phyloP scores from a whole-genome alignment of 2,329 filamentous ascomycete genomes.

The Orbilia ellipsospora region DNA sequence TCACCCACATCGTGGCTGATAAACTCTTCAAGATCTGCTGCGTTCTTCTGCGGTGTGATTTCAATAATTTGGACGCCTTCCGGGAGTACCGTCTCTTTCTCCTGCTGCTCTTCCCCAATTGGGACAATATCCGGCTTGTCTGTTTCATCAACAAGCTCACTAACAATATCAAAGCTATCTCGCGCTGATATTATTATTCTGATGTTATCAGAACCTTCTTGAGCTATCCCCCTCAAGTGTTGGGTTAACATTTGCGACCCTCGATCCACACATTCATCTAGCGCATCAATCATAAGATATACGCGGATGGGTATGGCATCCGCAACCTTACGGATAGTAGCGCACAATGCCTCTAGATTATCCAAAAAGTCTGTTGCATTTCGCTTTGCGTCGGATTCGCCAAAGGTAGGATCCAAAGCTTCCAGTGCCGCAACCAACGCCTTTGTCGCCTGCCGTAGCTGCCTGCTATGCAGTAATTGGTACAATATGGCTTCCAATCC shows the following conservation, averaged over 20 bases:
- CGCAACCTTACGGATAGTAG: conserved; percentile 16
- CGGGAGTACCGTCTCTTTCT: conserved; percentile 3
- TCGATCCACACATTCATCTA: conserved; percentile 35
- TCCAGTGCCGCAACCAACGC: conserved; percentile 12
- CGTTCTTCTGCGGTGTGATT: conserved; percentile 33
- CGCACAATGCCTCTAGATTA: conserved; percentile 8
- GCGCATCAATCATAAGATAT: conserved; percentile 43
- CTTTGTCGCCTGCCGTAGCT: conserved; percentile 9
- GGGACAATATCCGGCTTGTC: not conserved
- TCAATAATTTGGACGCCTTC: conserved; percentile 18
- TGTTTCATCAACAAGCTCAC: conserved; percentile 8
- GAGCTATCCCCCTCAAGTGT: conserved; percentile 6
- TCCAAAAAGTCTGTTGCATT: conserved; percentile 7
- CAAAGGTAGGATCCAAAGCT: conserved; percentile 25
- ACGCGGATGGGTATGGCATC: conserved; percentile 21
- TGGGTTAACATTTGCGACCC: conserved; percentile 6
- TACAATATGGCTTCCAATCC: conserved; percentile 26
- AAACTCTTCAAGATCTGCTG: conserved; percentile 22
- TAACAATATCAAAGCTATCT: conserved; percentile 31
- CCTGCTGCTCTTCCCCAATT: not conserved
- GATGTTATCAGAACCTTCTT: not conserved
- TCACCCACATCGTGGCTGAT: conserved; percentile 27
- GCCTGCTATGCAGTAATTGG: conserved; percentile 17
- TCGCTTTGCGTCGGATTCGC: not conserved
- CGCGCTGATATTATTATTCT: conserved; percentile 34